These are phyloP conservation scores for Trichosporon sp. DNA, from an alignment of 1,284 basidiomycete species.

Conservation along the genomic window DNA sequence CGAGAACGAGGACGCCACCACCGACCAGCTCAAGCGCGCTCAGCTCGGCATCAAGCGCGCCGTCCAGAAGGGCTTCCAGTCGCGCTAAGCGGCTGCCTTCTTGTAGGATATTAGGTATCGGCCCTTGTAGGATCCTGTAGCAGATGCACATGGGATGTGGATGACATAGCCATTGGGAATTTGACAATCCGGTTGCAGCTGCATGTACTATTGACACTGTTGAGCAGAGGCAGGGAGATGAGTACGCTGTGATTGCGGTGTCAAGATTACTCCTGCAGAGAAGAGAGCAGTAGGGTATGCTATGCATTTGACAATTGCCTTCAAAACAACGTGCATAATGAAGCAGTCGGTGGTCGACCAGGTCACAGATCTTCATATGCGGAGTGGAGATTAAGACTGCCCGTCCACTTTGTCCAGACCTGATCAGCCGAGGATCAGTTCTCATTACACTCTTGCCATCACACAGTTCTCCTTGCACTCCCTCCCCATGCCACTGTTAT, in stretches of 20 bases:
- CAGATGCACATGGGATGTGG: slow-evolving; percentile 4
- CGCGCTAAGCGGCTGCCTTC: slow-evolving; percentile 1
- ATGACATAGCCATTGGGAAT: background rate
- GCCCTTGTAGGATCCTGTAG: slow-evolving; percentile 3
- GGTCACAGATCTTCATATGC: too few relatives aligned
- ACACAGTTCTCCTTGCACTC: background rate
- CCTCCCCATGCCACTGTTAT: background rate
- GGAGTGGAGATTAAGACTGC: too few relatives aligned
- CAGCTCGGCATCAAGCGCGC: slow-evolving; percentile 89
- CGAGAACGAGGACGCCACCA: slow-evolving; percentile 85
- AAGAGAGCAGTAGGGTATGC: too few relatives aligned
- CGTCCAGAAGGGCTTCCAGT: slow-evolving; percentile 64
- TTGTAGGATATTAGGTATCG: slow-evolving; percentile 4
- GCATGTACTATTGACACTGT: too few relatives aligned
- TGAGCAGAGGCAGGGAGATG: background rate
- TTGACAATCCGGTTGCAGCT: background rate
- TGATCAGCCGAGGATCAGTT: background rate
- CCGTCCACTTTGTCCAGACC: background rate
- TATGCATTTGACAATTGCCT: too few relatives aligned
- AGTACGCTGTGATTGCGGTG: too few relatives aligned
- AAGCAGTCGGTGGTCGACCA: too few relatives aligned
- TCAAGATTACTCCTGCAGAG: too few relatives aligned
- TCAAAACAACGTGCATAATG: too few relatives aligned
- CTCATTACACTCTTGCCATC: background rate
- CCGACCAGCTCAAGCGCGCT: slow-evolving; percentile 88